Percentiles rank a stretch among this genome's conserved stretches.
Evolutionary conservation across 2,329 filamentous ascomycete species (phyloP).

Genomic region (Pestalotiopsis fici): DNA sequence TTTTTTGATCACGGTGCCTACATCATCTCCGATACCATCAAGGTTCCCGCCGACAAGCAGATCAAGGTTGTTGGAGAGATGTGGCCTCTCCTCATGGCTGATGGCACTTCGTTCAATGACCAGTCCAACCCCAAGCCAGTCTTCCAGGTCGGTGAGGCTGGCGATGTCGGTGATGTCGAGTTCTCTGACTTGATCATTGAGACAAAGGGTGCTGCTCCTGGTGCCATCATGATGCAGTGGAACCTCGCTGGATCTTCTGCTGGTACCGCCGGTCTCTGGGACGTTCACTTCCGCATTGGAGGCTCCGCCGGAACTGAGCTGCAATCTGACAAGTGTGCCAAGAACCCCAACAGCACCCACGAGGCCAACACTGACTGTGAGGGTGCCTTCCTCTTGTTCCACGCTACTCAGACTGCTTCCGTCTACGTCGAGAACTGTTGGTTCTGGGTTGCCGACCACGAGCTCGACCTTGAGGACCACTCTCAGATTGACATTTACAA

Average conservation of each 20-base stretch:
- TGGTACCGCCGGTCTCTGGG: conserved; percentile 83
- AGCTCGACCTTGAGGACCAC: conserved; percentile 74
- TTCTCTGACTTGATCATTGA: conserved; percentile 86
- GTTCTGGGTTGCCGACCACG: conserved; percentile 91
- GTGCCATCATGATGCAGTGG: conserved; percentile 90
- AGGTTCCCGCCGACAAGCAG: conserved; percentile 64
- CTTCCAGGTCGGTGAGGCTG: conserved; percentile 78
- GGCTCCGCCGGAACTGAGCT: conserved; percentile 83
- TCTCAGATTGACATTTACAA: conserved; percentile 87
- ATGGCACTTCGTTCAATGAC: conserved; percentile 73
- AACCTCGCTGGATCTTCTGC: conserved; percentile 71
- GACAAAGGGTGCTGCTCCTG: conserved; percentile 79
- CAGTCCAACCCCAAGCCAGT: conserved; percentile 77
- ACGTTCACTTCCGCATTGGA: conserved; percentile 92
- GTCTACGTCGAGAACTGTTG: conserved; percentile 87
- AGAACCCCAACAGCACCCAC: conserved; percentile 68
- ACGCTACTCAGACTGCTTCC: conserved; percentile 62
- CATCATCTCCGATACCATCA: conserved; percentile 68
- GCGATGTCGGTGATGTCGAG: conserved; percentile 79
- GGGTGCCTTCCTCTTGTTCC: conserved; percentile 71
- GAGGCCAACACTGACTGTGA: conserved; percentile 67
- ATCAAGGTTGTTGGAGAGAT: conserved; percentile 89
- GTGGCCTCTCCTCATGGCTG: conserved; percentile 87
- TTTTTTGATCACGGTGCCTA: conserved; percentile 79
- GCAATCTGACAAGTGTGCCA: conserved; percentile 77